Evolutionary conservation across 345 rosid species (phyloP), one percentile per base, ranked within the genome.

Genomic region (Citrus maxima): DNA sequence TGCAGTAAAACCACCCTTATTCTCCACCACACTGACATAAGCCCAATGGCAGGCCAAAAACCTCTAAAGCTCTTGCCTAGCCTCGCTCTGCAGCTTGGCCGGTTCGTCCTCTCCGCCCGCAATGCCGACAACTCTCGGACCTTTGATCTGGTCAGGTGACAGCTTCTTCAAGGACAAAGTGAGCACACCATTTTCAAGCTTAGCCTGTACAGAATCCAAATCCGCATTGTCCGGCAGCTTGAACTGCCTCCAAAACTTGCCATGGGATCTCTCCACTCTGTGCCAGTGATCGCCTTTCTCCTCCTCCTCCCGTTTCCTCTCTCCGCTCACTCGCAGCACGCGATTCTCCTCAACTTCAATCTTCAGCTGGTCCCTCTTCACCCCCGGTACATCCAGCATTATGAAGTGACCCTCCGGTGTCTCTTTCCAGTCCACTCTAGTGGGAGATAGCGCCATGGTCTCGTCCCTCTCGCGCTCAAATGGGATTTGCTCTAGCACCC

Each of bases 361-460:
- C 89, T 93, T 94, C n/a, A 94, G 49, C 74, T 90, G 97, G 38
- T 93, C 95, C 79, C 85, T 90, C 84, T 81, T 87, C 92, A 94
- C 5, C 74, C 97, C 98, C 0, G 98, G 97, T 0, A 94, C 89
- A 40, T 94, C 97, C 12, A 94, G 78, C 86, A 46, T 84, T 16
- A 94, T 89, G 34, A 84, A 77, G 49, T 94, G 97, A 27, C 89
- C 85, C n/a, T 88, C 89, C 2, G 88, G 86, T 2, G 96, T 94
- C 79, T 94, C 98, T 72, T 93, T 93, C 98, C 98, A 91, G 88
- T 94, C 97, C 8, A 91, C 98, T 74, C 89, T 87, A 0, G 92
- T 88, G 0, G 88, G 92, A 2, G 90, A 83, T 5, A 83, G 79
- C 13, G 84, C 84, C 82, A 82, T n/a, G 24, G 68, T 79, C 32